phyloP scores from a whole-genome alignment of 2,329 filamentous ascomycete species.

The Dothistroma septosporum region DNA sequence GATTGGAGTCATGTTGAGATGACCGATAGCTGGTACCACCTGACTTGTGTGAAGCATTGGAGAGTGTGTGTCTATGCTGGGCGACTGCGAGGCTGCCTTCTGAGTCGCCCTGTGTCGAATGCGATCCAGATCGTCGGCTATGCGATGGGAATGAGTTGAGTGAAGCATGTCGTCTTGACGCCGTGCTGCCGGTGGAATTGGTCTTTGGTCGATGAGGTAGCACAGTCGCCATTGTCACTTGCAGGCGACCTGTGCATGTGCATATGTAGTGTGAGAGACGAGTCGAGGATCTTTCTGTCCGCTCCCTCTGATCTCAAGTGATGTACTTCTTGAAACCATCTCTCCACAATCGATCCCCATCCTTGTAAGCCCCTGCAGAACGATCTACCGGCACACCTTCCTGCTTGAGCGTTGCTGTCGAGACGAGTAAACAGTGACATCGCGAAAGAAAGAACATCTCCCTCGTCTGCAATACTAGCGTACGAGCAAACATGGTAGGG shows the following conservation, averaged over 20 bases:
- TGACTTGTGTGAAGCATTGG: constrained; percentile 36
- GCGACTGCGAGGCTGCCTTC: constrained; percentile 9
- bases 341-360: not conserved
- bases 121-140: constrained; percentile 20
- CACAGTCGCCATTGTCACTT: constrained; percentile 29
- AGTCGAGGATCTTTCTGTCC: not conserved
- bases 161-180: constrained; percentile 37
- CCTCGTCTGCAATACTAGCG: not conserved
- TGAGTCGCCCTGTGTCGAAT: constrained; percentile 12
- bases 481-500: constrained; percentile 3
- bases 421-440: not conserved
- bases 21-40: constrained; percentile 25
- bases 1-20: constrained; percentile 11
- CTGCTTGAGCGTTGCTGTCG: not conserved
- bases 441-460: not conserved
- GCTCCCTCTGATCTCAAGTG: too few species aligned
- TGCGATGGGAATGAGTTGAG: constrained; percentile 41
- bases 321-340: too few species aligned
- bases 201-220: constrained; percentile 30
- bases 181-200: constrained; percentile 24
- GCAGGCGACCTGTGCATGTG: not conserved
- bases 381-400: not conserved
- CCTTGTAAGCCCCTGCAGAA: not conserved
- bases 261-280: not conserved
- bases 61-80: constrained; percentile 33